Evolutionary conservation across 2,329 filamentous ascomycete genomes (phyloP).

Genomic region (Penicillium sp.): DNA sequence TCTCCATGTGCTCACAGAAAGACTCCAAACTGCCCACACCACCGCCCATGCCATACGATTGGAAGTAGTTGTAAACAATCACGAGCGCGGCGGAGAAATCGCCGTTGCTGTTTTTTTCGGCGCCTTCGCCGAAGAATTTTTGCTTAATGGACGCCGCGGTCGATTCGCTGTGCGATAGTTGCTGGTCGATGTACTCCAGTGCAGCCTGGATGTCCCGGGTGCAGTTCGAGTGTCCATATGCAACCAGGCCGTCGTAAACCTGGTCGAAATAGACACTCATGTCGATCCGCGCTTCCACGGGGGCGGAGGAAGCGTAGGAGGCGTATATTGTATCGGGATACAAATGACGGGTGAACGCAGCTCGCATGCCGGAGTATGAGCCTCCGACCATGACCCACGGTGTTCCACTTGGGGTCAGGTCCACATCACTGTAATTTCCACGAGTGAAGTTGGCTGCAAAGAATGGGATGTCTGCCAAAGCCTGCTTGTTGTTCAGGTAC

Average conservation of each 20-base stretch:
- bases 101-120: constrained; percentile 47
- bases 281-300: constrained; percentile 50
- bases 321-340: constrained; percentile 46
- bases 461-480: constrained; percentile 47
- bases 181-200: constrained; percentile 50
- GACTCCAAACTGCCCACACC: constrained; percentile 34
- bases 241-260: constrained; percentile 49
- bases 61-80: constrained; percentile 46
- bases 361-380: constrained; percentile 47
- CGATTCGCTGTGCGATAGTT: constrained; percentile 39
- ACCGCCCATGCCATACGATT: constrained; percentile 46
- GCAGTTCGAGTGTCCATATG: constrained; percentile 53
- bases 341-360: constrained; percentile 45
- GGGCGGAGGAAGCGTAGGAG: constrained; percentile 44
- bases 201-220: constrained; percentile 51
- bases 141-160: constrained; percentile 46
- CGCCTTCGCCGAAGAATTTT: constrained; percentile 50
- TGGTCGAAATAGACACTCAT: constrained; percentile 55
- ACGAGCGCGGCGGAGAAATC: constrained; percentile 49
- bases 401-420: constrained; percentile 42
- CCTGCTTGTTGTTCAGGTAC: constrained; percentile 46
- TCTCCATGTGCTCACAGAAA: constrained; percentile 52
- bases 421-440: constrained; percentile 28
- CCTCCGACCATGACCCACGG: constrained; percentile 51
- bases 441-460: constrained; percentile 46